Conservation (phyloP, 345 rosid genomes). For the Draba incana region DNA sequence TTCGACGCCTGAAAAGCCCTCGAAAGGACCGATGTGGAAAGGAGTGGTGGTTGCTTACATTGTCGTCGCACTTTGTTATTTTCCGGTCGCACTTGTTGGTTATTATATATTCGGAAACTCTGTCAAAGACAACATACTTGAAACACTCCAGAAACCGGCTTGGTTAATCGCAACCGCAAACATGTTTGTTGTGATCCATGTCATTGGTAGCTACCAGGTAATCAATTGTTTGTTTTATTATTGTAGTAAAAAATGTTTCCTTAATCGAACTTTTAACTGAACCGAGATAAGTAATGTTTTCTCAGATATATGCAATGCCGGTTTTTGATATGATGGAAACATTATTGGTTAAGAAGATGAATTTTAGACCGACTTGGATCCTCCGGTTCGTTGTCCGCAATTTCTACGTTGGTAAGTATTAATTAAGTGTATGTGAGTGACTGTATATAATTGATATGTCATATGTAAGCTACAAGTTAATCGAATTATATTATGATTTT, state of each 20-base stretch:
- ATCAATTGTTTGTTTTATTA: too few relatives aligned
- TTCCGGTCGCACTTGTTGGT: constrained; percentile 74
- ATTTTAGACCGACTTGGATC: constrained; percentile 44
- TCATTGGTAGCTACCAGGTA: constrained; percentile 86
- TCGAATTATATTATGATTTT: background rate
- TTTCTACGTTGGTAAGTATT: constrained; percentile 55
- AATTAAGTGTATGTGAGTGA: background rate
- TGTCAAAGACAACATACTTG: constrained; percentile 59
- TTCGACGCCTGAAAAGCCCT: constrained; percentile 75
- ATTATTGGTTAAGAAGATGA: constrained; percentile 54
- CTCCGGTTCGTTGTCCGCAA: constrained; percentile 57
- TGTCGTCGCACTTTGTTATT: constrained; percentile 73
- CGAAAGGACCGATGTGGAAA: constrained; percentile 78
- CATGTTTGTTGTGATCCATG: constrained; percentile 75
- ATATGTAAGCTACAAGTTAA: background rate
- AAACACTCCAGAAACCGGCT: constrained; percentile 57
- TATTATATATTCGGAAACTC: constrained; percentile 63
- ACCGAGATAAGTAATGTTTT: background rate
- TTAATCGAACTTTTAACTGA: background rate
- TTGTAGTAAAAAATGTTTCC: too few relatives aligned
- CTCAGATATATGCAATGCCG: constrained; percentile 65
- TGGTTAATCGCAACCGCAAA: constrained; percentile 78
- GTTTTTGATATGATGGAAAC: constrained; percentile 76
- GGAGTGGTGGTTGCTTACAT: constrained; percentile 73
- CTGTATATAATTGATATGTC: background rate